phyloP scores from a whole-genome alignment of 2,329 filamentous ascomycete species.

The Cryphonectria japonica region DNA sequence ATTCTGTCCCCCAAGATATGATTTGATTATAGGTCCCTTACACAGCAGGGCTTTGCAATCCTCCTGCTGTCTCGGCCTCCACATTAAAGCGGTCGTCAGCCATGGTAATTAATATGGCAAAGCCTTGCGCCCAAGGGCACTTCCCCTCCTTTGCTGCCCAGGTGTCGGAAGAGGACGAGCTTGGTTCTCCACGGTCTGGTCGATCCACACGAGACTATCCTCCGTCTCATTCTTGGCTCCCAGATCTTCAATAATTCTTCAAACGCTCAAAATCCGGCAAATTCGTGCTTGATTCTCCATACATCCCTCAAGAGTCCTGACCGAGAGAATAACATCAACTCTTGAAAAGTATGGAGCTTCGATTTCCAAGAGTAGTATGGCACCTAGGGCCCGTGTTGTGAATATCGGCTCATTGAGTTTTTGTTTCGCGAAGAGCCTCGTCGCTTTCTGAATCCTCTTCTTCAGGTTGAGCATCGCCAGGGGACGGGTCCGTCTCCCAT shows the following conservation, averaged over 20 bases:
- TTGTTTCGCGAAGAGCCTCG: background rate
- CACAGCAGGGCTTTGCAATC: background rate
- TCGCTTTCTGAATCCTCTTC: background rate
- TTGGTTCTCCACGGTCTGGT: background rate
- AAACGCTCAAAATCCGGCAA: background rate
- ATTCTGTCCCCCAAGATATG: background rate
- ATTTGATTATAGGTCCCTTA: background rate
- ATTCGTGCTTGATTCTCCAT: background rate
- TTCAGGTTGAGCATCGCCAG: background rate
- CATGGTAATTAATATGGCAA: background rate
- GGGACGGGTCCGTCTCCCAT: constrained; percentile 39
- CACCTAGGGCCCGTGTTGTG: background rate
- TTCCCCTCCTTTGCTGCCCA: background rate
- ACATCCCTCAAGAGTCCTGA: background rate
- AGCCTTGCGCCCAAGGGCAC: background rate
- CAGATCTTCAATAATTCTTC: background rate
- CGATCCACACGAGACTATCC: background rate
- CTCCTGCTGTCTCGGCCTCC: background rate
- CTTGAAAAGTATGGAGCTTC: background rate
- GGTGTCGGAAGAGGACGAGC: background rate
- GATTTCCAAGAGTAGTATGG: background rate
- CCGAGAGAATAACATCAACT: background rate
- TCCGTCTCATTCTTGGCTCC: background rate
- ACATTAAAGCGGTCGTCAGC: background rate
- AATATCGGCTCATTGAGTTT: background rate